phyloP scores from a whole-genome alignment of 768 basidiomycete species.

The Russula abietina region DNA sequence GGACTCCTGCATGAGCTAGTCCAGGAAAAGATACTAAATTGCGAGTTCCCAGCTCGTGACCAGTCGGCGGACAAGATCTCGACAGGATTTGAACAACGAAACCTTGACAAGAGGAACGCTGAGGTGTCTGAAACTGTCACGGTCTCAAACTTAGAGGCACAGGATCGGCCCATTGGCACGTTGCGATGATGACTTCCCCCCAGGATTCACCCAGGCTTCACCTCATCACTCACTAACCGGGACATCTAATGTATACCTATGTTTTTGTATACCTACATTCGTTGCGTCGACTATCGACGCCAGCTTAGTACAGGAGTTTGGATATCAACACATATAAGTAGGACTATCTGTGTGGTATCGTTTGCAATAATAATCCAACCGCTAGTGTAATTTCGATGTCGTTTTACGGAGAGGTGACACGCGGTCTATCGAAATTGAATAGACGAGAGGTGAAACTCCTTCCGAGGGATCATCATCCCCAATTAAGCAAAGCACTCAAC shows the following conservation, averaged over 20 bases:
- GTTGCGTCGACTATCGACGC: neutral
- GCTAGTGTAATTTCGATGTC: neutral
- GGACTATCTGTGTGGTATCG: neutral
- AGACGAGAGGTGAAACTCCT: too few species aligned
- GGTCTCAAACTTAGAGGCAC: neutral
- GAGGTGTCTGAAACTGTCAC: neutral
- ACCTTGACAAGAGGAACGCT: neutral
- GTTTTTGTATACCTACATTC: neutral
- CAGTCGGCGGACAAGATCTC: neutral
- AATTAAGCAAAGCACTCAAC: too few species aligned
- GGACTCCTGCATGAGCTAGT: neutral
- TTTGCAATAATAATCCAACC: neutral
- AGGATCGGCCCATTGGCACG: neutral
- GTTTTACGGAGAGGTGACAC: too few species aligned
- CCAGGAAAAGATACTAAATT: neutral
- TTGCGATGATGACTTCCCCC: slow-evolving; percentile 3
- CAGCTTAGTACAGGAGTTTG: neutral
- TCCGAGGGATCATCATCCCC: too few species aligned
- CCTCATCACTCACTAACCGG: neutral
- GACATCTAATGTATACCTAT: slow-evolving; percentile 1
- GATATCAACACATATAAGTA: neutral
- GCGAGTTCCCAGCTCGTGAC: slow-evolving; percentile 1
- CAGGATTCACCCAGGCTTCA: neutral
- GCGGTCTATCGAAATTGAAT: too few species aligned
- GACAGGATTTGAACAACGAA: neutral